Evolutionary conservation across 2,329 filamentous ascomycete species (phyloP).

Genomic region (Neofusicoccum ribis): DNA sequence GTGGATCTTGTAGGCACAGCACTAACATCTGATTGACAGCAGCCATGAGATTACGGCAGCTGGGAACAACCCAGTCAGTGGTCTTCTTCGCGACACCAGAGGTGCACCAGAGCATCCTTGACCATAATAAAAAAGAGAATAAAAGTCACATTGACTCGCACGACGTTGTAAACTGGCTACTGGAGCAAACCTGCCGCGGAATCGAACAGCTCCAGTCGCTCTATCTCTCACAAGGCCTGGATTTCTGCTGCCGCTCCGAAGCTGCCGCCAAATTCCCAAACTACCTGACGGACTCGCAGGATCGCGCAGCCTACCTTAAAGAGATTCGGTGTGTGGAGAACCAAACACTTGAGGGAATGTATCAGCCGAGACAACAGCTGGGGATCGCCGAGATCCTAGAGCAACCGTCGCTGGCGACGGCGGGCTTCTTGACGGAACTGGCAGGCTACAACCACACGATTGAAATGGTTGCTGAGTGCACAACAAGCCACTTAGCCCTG

Average conservation of each 20-base stretch:
- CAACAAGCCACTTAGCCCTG: constrained; percentile 53
- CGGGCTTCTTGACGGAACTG: constrained; percentile 31
- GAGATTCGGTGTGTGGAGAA: constrained; percentile 55
- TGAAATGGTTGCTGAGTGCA: background rate
- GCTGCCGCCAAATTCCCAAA: constrained; percentile 46
- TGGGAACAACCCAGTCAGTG: background rate
- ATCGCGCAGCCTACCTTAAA: constrained; percentile 45
- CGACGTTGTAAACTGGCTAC: constrained; percentile 61
- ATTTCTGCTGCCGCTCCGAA: constrained; percentile 60
- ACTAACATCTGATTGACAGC: constrained; percentile 57
- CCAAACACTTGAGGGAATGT: constrained; percentile 60
- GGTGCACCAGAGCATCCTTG: constrained; percentile 61
- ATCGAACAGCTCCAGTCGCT: constrained; percentile 62
- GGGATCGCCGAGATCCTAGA: constrained; percentile 17
- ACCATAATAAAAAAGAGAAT: constrained; percentile 39
- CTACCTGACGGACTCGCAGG: constrained; percentile 38
- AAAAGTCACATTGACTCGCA: constrained; percentile 43
- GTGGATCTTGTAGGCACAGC: background rate
- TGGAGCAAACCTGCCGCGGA: constrained; percentile 62
- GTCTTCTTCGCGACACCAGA: constrained; percentile 31
- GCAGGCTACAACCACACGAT: constrained; percentile 42
- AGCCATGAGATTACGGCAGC: constrained; percentile 60
- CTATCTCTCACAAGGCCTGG: constrained; percentile 60
- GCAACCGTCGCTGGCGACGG: constrained; percentile 21
- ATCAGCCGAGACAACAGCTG: constrained; percentile 39